phyloP scores from a whole-genome alignment of 2,329 filamentous ascomycete genomes.

The Neonectria hederae region DNA sequence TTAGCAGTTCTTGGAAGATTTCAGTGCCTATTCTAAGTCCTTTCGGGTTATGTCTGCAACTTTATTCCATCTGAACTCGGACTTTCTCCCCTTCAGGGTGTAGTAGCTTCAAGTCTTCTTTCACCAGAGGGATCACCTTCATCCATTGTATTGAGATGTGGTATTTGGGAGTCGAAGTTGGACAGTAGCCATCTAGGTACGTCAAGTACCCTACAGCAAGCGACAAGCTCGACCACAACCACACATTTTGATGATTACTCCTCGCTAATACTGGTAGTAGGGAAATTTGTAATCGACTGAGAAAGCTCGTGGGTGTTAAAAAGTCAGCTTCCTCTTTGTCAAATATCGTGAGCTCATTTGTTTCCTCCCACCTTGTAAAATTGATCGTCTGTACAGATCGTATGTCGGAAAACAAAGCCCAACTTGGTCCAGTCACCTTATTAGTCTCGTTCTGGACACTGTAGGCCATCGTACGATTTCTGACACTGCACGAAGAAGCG shows the following conservation, averaged over 20 bases:
- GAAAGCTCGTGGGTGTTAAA: no score
- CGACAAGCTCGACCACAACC: not conserved
- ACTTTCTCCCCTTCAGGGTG: no score
- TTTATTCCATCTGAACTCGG: no score
- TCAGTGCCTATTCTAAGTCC: no score
- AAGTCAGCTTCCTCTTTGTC: not conserved
- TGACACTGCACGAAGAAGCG: not conserved
- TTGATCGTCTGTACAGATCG: no score
- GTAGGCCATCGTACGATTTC: not conserved
- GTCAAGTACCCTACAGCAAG: not conserved
- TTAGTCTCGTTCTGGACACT: not conserved
- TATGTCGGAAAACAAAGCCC: no score
- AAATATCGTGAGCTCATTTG: not conserved
- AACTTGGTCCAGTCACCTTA: not conserved
- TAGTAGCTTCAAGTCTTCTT: not conserved
- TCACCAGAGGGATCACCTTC: not conserved
- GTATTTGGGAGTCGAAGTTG: not conserved
- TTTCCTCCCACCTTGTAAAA: not conserved
- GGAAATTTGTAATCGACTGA: no score
- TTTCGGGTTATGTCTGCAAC: no score
- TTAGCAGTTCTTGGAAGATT: no score
- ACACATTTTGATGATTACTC: not conserved
- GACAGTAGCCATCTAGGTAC: no score
- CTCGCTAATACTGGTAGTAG: not conserved
- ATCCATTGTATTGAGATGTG: not conserved